Base-by-base conservation (phyloP, 148 eudicot genomes). In the Talinum fruticosum region DNA sequence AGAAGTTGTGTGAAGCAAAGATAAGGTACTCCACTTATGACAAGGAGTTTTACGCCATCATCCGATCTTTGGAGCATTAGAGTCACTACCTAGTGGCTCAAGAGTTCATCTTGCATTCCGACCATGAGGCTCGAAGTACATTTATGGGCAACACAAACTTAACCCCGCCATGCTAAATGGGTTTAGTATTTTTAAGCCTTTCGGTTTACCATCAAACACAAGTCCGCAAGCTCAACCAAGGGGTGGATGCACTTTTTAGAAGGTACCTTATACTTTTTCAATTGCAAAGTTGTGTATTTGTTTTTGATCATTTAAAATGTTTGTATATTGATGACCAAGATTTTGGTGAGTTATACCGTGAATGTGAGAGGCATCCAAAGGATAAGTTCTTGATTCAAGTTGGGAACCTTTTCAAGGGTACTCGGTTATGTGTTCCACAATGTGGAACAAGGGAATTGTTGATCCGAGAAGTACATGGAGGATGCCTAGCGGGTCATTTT, bases 31-130 rank as follows among this genome's bases (percentile, higher is more conserved):
- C 44, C 44, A 38, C 44, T 38, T 38, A 77, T 77, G 80, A 69
- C 8, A 69, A 53, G 32, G 75, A 77, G 66, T 51, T 77, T 14
- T 53, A 77, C 69, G 74, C 75, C 1, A 21, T 77, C 8, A 53
- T 77, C 6, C 24, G 28, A 19, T 59, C 2, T 21, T n/a, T 59
- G 4, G 29, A 59, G 64, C 29, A 59, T 21, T 59, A 26, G 64
- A 21, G 28, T 19, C 64, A 59, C 24, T 59, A 59, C 28, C 8
- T 59, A 8, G 8, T 14, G 2, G 24, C 26, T 4, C 21, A 59
- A 2, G 64, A 59, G 28, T 59, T 59, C 24, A 21, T 13, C 8
- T n/a, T 59, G 8, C 24, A 59, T 59, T 59, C 28, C 23, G 64
- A 18, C 23, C 28, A 59, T 23, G 0, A 23, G 28, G 64, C 64